Base-by-base conservation (phyloP, 176 grass and related monocot species). In the maize (Zea mays) region DNA sequence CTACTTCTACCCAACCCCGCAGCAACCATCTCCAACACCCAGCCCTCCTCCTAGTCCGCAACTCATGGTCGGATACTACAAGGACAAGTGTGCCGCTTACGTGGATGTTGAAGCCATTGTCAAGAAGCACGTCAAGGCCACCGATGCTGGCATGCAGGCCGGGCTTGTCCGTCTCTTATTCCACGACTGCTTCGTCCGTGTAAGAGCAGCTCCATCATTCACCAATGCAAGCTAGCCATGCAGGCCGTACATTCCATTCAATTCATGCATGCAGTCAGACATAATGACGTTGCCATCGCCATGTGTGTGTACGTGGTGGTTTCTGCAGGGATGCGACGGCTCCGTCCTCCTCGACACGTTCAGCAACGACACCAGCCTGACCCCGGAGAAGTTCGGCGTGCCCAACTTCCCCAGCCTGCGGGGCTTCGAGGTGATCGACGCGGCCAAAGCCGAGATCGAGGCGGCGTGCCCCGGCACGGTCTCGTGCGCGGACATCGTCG, bases 361-460 rank as follows among this genome's bases (percentile, higher is more conserved):
- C 7, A 56, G 2, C 17, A 56, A 56, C 7, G 54, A 56, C 54
- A 56, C 54, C 7, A 19, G 17, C 54, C 54, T 56, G 17, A 56
- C 54, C 6, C 67, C 52, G 38, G 90, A 92, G 78, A 80, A 52
- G 45, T 6, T 75, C 4, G 76, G 64, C 46, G 0, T 4, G 0
- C 81, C 76, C 3, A 91, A 91, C 67, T 48, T 48, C 80, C 35
- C 4, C 6, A 77, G 82, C 51, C n/a, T 82, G 15, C 76, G 72
- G 2, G 85, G 79, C 43, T 87, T 73, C 59, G 79, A 87, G 42
- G 71, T 83, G 19, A 87, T 87, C 67, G 83, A 90, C 44, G 57
- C 44, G 2, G 65, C 66, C 14, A 90, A 90, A 41, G 40, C 4
- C 40, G 6, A 43, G 10, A 42, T 89, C 4, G 83, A 89, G 69